These are phyloP conservation scores for Hypoxylon crocopeplum DNA, from an alignment of 495 filamentous ascomycete genomes.

Conservation along the genomic window DNA sequence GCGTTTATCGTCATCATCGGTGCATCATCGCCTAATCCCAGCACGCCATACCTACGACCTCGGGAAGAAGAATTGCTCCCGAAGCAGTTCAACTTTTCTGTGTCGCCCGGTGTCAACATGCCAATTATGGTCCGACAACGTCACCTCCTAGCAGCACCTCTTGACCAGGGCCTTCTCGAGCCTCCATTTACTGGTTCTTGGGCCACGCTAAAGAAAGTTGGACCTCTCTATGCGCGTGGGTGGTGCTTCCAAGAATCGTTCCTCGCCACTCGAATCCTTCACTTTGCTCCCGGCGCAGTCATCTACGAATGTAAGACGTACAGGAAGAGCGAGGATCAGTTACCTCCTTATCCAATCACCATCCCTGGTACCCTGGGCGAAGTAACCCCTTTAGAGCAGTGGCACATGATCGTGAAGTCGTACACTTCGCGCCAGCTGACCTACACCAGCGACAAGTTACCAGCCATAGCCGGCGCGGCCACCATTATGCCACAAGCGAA, in stretches of 20 bases:
- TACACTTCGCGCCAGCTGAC: constrained; percentile 34
- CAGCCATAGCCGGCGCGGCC: constrained; percentile 34
- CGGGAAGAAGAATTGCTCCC: constrained; percentile 22
- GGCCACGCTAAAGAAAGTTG: constrained; percentile 23
- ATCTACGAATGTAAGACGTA: constrained; percentile 25
- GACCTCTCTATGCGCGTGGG: constrained; percentile 17
- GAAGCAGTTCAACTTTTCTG: constrained; percentile 10
- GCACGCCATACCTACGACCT: constrained; percentile 12
- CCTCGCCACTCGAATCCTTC: constrained; percentile 19
- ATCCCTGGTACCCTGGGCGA: constrained; percentile 14
- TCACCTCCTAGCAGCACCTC: constrained; percentile 23
- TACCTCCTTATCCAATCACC: constrained; percentile 22
- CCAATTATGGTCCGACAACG: constrained; percentile 20
- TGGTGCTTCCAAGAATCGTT: constrained; percentile 30
- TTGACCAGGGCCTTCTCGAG: constrained; percentile 24
- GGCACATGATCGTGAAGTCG: constrained; percentile 37
- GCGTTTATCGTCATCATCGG: constrained; percentile 33
- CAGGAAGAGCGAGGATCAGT: constrained; percentile 25
- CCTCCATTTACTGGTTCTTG: constrained; percentile 20
- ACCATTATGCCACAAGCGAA: constrained; percentile 23
- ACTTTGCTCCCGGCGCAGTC: constrained; percentile 22
- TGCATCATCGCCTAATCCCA: constrained; percentile 20
- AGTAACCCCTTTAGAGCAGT: constrained; percentile 18
- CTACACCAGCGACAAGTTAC: constrained; percentile 27
- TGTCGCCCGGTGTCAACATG: constrained; percentile 9